Evolutionary conservation across 2,329 filamentous ascomycete species (phyloP).

Genomic region (Erysiphe pulchra): DNA sequence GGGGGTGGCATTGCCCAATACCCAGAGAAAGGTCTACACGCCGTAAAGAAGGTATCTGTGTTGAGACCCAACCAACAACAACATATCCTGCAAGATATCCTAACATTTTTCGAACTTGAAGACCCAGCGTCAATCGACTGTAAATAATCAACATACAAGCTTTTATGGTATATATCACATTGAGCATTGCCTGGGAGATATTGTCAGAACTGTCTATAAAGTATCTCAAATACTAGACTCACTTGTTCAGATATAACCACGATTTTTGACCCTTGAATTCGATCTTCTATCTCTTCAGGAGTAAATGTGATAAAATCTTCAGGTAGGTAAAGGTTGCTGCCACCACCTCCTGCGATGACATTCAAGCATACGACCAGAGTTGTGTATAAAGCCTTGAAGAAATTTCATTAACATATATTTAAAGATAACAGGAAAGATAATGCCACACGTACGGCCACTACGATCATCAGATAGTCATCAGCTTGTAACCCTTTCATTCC

Average conservation of each 20-base stretch:
- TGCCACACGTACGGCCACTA: conserved; percentile 3
- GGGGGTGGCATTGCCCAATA: conserved; percentile 31
- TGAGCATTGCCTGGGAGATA: conserved; percentile 15
- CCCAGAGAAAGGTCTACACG: conserved; percentile 25
- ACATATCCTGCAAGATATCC: conserved; percentile 24
- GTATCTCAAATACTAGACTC: not conserved
- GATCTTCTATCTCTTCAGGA: conserved; percentile 15
- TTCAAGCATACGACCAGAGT: conserved; percentile 18
- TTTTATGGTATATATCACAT: conserved; percentile 29
- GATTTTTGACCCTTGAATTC: conserved; percentile 30
- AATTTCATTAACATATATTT: not conserved
- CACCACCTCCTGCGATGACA: conserved; percentile 16
- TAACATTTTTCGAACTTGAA: conserved; percentile 17
- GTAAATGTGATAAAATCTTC: conserved; percentile 15
- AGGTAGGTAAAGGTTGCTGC: conserved; percentile 18
- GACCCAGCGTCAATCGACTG: conserved; percentile 23
- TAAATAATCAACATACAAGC: conserved; percentile 30
- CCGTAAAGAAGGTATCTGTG: conserved; percentile 23
- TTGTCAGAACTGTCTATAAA: conserved; percentile 14
- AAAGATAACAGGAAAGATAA: not conserved
- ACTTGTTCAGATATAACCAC: conserved; percentile 33
- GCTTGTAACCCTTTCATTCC: conserved; percentile 4
- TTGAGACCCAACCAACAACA: conserved; percentile 20
- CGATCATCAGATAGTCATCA: conserved; percentile 8
- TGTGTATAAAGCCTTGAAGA: conserved; percentile 15